Base-by-base conservation (phyloP, 306 rosid species). In the Gastrolobium bilobum region DNA sequence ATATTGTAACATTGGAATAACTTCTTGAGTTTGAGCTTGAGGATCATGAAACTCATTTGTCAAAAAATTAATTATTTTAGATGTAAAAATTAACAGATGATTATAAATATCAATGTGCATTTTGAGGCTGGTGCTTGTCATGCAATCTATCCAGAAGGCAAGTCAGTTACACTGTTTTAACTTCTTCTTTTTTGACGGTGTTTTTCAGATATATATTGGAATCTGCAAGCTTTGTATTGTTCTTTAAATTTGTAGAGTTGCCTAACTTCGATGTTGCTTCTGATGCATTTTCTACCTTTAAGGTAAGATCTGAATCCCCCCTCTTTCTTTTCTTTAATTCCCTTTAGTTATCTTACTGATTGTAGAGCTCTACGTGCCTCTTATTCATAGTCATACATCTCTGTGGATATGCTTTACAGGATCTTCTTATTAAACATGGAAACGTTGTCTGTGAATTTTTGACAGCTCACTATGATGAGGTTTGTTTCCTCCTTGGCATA, bases 271-370 rank as follows among this genome's bases (percentile, higher is more conserved):
- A 95, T 80, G 93, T 90, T 78, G 94, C 99, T 66, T 91, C 97
- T 48, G 97, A 95, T 83, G 99, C 99, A 13, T 95, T 93, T 87
- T 91, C 96, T 68, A 95, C 99, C 44, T 95, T 95, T 76, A 93
- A 95, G 99, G 99, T 93, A 46, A 70, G 88, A 81, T 64, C 73
- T 65, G 50, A 73, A 30, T 62, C 56, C 33, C n/a, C 43, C 54
- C 70, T 34, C 26, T 8, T 7, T 50, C 77, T 70, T 53, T 13
- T 8, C 56, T 73, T 57, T 14, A n/a, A 4, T 44, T n/a, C 42
- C 52, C 52, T 29, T 34, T 31, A 38, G 42, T 71, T 79, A 38
- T 53, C 57, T 57, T 83, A 37, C 57, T 65, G 71, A 42, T 80
- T 81, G 39, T 46, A 78, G 80, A 48, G 42, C 63, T 65, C 60